Percentiles rank a stretch among this genome's conserved stretches.
phyloP scores from a whole-genome alignment of 108 stramenopile genomes.

The Skeletonema costatum region DNA sequence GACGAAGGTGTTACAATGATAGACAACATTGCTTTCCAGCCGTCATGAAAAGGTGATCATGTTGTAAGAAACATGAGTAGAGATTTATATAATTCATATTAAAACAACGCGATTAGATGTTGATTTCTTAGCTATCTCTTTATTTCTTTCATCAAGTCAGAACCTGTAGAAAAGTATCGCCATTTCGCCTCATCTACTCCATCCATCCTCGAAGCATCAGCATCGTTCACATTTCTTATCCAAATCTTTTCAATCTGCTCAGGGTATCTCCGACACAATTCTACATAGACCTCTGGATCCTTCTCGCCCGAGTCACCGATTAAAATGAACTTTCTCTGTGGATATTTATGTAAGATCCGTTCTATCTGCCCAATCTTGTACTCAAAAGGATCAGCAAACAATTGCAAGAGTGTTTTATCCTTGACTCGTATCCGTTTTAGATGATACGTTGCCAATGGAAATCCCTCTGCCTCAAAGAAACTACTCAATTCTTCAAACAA shows the following conservation, averaged over 20 bases:
- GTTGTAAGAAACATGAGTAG: neutral
- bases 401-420: conserved; percentile 28
- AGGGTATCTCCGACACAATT: conserved; percentile 34
- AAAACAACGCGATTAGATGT: neutral
- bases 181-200: conserved; percentile 10
- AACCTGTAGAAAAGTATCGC: conserved; percentile 5
- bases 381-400: conserved; percentile 45
- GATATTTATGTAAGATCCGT: conserved; percentile 25
- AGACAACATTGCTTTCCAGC: conserved; percentile 11
- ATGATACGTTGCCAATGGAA: conserved; percentile 49
- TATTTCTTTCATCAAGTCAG: conserved; percentile 13
- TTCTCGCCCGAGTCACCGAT: conserved; percentile 57
- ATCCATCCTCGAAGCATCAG: conserved; percentile 13
- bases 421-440: conserved; percentile 45
- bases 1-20: conserved; percentile 10
- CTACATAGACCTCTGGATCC: conserved; percentile 49
- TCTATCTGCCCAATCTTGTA: conserved; percentile 40
- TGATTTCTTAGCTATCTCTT: neutral
- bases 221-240: conserved; percentile 34
- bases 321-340: conserved; percentile 42
- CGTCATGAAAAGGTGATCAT: neutral
- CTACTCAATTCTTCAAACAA: conserved; percentile 38
- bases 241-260: conserved; percentile 45
- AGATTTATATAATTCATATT: neutral
- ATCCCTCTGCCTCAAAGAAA: conserved; percentile 33